Evolutionary conservation across 2,329 filamentous ascomycete species (phyloP).

Genomic region (Arthroderma uncinatum): DNA sequence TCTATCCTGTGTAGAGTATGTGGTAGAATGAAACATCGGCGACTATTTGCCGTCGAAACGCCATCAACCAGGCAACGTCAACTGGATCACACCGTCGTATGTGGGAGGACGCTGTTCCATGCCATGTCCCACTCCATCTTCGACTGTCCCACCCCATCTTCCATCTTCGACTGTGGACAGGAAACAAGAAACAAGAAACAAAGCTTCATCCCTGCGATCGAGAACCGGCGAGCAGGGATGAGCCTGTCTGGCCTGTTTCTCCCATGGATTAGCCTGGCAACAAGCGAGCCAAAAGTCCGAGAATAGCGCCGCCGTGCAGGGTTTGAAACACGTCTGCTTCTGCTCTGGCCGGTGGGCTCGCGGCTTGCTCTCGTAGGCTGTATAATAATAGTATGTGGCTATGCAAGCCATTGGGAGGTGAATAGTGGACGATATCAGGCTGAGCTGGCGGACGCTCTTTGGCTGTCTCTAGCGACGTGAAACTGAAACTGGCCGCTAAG

Average conservation of each 20-base stretch:
- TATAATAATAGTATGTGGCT: not conserved
- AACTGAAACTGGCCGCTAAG: not conserved
- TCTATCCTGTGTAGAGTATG: too few species aligned
- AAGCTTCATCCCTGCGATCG: too few species aligned
- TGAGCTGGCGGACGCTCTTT: not conserved
- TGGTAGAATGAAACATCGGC: too few species aligned
- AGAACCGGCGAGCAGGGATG: not conserved
- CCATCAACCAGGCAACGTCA: too few species aligned
- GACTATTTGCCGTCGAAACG: too few species aligned
- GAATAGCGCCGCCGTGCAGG: not conserved
- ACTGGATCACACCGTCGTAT: too few species aligned
- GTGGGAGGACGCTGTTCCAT: too few species aligned
- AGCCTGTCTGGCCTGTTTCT: not conserved
- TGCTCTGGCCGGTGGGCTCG: not conserved
- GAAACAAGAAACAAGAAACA: too few species aligned
- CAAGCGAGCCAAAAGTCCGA: not conserved
- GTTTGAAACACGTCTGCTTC: conserved; percentile 1
- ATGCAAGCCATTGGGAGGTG: not conserved
- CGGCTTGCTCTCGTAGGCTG: not conserved
- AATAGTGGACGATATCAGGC: not conserved
- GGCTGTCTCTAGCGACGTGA: not conserved
- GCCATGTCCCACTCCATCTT: too few species aligned
- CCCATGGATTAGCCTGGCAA: not conserved
- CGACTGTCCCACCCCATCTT: too few species aligned
- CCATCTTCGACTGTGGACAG: too few species aligned